A percentile compares a stretch with the other conserved stretches of the same genome.
These are phyloP conservation scores for Fusarium bactridioides DNA, from an alignment of 2,329 filamentous ascomycete species.

Conservation along the genomic window DNA sequence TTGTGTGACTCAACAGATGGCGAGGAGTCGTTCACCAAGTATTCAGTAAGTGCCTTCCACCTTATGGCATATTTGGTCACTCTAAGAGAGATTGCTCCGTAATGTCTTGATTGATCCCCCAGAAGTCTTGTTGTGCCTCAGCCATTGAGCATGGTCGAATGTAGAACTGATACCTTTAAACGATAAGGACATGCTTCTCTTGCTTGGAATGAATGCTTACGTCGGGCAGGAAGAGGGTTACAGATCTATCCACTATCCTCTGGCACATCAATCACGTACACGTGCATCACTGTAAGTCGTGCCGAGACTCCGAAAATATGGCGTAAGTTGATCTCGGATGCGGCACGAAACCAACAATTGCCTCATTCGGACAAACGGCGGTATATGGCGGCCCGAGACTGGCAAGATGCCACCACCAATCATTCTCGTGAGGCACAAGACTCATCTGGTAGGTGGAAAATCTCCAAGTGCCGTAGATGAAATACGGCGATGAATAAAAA, in stretches of 20 bases:
- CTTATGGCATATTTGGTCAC: fast-evolving
- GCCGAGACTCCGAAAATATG: background rate
- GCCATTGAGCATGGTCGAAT: no score
- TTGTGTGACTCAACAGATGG: no score
- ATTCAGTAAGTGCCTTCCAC: fast-evolving
- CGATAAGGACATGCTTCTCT: no score
- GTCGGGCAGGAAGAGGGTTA: no score
- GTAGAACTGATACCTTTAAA: no score
- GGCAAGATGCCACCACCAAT: background rate
- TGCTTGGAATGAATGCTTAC: no score
- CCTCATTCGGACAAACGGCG: background rate
- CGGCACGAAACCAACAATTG: background rate
- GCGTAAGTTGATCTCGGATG: background rate
- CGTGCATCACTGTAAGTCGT: background rate
- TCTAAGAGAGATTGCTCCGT: no score
- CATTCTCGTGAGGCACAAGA: background rate
- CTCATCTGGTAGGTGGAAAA: background rate
- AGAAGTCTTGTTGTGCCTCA: no score
- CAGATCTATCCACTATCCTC: no score
- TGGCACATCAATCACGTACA: no score
- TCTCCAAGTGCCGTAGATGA: background rate
- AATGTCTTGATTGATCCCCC: no score
- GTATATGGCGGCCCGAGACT: background rate
- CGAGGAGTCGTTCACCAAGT: fast-evolving
- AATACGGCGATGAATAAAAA: background rate